Base-by-base conservation (phyloP, 2,329 filamentous ascomycete genomes). In the Talaromyces amestolkiae region DNA sequence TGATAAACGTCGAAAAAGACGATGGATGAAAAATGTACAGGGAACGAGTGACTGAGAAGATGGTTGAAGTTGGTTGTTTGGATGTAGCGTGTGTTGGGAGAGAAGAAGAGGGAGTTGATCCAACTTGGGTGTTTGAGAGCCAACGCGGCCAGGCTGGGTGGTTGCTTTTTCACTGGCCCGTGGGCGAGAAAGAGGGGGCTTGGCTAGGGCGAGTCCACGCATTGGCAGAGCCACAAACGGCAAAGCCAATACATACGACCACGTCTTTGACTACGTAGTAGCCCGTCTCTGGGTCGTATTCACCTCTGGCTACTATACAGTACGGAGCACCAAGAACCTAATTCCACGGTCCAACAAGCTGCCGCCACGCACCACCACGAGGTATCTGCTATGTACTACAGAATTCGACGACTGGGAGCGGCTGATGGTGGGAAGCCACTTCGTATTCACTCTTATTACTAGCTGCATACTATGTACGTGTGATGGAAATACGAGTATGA, bases 1-100 rank as follows among this genome's bases (percentile, higher is more conserved):
- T 7, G 31, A 54, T 17, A 37, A 56, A 37, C n/a, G 49, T n/a
- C 27, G 33, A 37, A 11, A 19, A 56, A 31, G 56, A 37, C 9
- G 3, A 58, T 33, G 49, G 61, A 43, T 24, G 61, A 31, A 58
- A 51, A 63, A 31, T 31, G 60, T 53, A 51, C 33, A 19, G 10
- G 45, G 31, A 49, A 54, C 60, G 60, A 62, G 47, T 43, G 60
- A 54, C 47, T 54, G 59, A n/a, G 43, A 41, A 22, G 35, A 39
- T 54, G 19, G 62, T 13, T 1, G 54, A 43, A 37, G 51, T 7
- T 51, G 24, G 24, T 31, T 17, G 24, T 53, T 56, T 31, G 31
- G 35, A 33, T 15, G 53, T 37, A 56, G 31, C 31, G 51, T 6
- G n/a, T 8, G 31, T 54, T 37, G 53, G 37, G 53, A 11, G 47